Percentiles rank a stretch among this genome's conserved stretches.
Conservation (phyloP, 768 basidiomycete genomes). For the Chalciporus pseudorubinellus region DNA sequence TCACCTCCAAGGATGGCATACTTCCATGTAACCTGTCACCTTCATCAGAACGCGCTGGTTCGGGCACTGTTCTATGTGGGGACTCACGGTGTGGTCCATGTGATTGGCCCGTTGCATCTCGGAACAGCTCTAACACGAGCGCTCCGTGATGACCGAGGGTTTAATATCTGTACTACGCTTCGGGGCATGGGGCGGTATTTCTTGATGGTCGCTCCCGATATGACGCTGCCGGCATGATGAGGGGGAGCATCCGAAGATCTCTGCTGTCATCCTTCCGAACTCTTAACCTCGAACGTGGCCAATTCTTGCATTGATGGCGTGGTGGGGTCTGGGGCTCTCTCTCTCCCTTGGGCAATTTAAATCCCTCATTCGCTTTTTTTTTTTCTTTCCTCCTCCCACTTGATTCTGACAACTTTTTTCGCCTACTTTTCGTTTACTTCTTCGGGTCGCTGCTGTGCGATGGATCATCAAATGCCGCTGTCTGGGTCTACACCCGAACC, state of each 20-base stretch:
- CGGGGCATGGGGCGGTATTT: neutral
- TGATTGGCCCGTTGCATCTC: neutral
- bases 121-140: neutral
- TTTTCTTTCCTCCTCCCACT: neutral
- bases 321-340: neutral
- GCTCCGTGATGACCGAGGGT: too few relatives aligned
- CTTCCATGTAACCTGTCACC: neutral
- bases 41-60: neutral
- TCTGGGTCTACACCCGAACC: neutral
- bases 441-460: neutral
- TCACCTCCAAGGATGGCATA: neutral
- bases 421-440: neutral
- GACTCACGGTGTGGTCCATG: neutral
- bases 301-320: neutral
- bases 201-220: neutral
- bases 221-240: neutral
- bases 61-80: neutral
- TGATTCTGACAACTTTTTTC: neutral
- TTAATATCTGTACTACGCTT: neutral
- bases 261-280: constrained; percentile 1
- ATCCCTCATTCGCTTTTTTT: neutral
- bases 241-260: neutral
- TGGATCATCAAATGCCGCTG: constrained; percentile 2
- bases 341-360: neutral
- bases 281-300: constrained; percentile 12